These are phyloP conservation scores for Punica granatum DNA, from an alignment of 345 rosid genomes.

Conservation along the genomic window DNA sequence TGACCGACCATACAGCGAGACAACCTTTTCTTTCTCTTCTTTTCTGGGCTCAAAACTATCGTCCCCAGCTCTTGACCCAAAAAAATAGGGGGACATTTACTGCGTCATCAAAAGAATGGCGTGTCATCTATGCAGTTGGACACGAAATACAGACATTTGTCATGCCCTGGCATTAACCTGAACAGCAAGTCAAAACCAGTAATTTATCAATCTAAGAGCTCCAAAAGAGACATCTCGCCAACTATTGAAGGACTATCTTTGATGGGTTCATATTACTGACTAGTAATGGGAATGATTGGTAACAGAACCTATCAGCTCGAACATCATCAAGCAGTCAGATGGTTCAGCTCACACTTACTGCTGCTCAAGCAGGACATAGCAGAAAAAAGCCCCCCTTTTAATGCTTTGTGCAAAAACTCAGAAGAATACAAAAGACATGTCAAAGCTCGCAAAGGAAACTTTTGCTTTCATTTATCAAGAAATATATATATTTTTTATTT, in stretches of 20 bases:
- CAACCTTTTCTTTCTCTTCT: not conserved
- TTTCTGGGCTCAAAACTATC: not conserved
- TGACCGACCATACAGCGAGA: not conserved
- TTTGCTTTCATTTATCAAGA: too few species aligned
- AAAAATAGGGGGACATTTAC: not conserved
- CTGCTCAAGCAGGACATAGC: not conserved
- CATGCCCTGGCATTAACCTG: not conserved
- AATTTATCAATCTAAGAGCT: not conserved
- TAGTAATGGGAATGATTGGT: too few species aligned
- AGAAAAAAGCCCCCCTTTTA: not conserved
- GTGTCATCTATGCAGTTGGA: not conserved
- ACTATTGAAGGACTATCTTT: not conserved
- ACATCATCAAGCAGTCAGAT: not conserved
- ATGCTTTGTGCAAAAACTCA: too few species aligned
- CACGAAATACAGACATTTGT: not conserved
- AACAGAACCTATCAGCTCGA: too few species aligned
- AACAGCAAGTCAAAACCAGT: not conserved
- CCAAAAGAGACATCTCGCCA: not conserved
- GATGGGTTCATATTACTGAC: not conserved
- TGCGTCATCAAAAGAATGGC: not conserved
- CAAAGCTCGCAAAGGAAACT: not conserved
- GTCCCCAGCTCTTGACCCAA: not conserved
- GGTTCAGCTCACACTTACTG: not conserved
- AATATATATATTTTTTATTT: too few species aligned
- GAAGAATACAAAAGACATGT: not conserved